phyloP scores from a whole-genome alignment of 495 filamentous ascomycete genomes.

The Aspergillus conjunctus region DNA sequence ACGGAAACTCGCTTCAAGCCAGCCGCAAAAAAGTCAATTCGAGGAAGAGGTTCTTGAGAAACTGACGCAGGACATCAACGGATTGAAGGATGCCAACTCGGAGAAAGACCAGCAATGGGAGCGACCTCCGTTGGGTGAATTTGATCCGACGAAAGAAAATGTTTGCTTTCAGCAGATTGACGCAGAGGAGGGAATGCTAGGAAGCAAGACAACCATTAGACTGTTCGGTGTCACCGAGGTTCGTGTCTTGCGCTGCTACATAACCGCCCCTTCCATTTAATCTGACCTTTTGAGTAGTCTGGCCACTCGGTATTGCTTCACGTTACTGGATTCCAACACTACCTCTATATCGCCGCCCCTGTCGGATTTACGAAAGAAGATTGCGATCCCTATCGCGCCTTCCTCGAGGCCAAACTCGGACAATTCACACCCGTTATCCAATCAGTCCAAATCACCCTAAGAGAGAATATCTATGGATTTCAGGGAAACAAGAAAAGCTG shows the following conservation, averaged over 20 bases:
- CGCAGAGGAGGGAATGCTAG: conserved; percentile 82
- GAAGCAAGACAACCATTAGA: conserved; percentile 74
- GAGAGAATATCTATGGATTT: conserved; percentile 89
- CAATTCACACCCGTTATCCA: conserved; percentile 65
- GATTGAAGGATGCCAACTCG: conserved; percentile 77
- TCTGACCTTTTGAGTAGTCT: conserved; percentile 42
- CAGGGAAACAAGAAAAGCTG: conserved; percentile 89
- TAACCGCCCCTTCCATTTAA: neutral
- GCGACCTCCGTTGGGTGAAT: conserved; percentile 72
- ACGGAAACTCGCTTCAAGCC: conserved; percentile 69
- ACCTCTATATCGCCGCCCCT: conserved; percentile 91
- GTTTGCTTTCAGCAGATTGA: conserved; percentile 96
- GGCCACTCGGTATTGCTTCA: conserved; percentile 95
- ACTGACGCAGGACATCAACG: conserved; percentile 86
- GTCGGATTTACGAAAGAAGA: conserved; percentile 75
- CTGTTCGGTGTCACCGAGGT: conserved; percentile 98
- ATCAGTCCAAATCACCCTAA: conserved; percentile 73
- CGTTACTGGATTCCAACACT: conserved; percentile 94
- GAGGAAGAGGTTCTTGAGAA: conserved; percentile 93
- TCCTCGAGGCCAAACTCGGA: conserved; percentile 72
- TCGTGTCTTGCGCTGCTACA: neutral
- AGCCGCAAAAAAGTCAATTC: conserved; percentile 83
- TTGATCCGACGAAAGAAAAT: conserved; percentile 68
- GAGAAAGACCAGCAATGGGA: conserved; percentile 96
- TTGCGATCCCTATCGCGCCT: conserved; percentile 72